Base-by-base conservation (phyloP, 305 asterid genomes). In the Fraxinus xanthoxyloides region DNA sequence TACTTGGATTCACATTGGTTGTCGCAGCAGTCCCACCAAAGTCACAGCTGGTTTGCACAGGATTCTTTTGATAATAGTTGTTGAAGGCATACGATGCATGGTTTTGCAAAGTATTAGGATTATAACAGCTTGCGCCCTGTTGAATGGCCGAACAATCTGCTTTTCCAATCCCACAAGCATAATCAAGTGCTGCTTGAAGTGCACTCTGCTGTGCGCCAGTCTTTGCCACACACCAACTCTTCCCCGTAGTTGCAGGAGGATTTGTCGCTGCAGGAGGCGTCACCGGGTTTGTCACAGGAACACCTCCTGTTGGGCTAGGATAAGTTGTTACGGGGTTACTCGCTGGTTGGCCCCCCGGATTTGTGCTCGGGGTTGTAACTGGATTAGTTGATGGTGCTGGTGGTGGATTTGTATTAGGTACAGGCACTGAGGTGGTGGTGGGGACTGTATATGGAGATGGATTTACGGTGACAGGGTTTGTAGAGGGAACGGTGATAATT, bases 31-130 rank as follows among this genome's bases (percentile, higher is more conserved):
- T 61, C 65, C 98, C 99, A 23, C 94, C 97, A 83, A 95, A 95
- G 80, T 93, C 97, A 34, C 99, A 95, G 89, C 99, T 92, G 2
- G 93, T 88, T 38, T 38, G 93, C 12, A 79, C 79, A 0, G 97
- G 98, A 85, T 93, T 93, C 82, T 85, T 93, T 80, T 92, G 97
- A 67, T 85, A 95, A 82, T 93, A 93, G 88, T 89, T 87, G 80
- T 95, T 95, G 76, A 95, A 95, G 19, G 98, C 98, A 38, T 82
- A 90, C 0, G 98, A 95, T 2, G 98, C 98, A 79, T 93, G 98
- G 54, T 83, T 87, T 86, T 87, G 87, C 81, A 95, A 69, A 23
- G 82, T 87, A 83, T 82, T 88, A 0, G 98, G 98, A 86, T 86
- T 90, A 26, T 88, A 95, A 86, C 99, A 95, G 43, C 80, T 77